A percentile compares a stretch with the other conserved stretches of the same genome.
These are phyloP conservation scores for Dentipellis sp. DNA, from an alignment of 768 basidiomycete species.

Conservation along the genomic window DNA sequence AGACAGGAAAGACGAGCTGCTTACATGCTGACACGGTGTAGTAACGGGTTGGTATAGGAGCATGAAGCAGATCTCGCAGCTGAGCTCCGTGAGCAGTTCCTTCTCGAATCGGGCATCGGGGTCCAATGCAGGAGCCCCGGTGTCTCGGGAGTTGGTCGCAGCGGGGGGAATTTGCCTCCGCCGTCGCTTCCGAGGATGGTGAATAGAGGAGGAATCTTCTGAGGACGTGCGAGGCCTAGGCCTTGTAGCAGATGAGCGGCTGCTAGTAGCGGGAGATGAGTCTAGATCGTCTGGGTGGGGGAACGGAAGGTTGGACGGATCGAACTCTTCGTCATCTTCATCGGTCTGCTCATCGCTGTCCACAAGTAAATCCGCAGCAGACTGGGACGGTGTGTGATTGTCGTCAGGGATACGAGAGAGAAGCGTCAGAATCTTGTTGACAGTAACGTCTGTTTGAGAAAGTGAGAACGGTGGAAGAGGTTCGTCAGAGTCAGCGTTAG, in stretches of 20 bases:
- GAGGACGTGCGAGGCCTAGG: conserved; percentile 5
- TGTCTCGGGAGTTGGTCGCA: conserved; percentile 9
- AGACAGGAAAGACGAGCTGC: conserved; percentile 19
- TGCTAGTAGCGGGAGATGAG: conserved; percentile 14
- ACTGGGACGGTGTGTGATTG: too few relatives aligned
- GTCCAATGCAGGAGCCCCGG: conserved; percentile 18
- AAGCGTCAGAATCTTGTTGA: conserved; percentile 40
- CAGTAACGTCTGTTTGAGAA: conserved; percentile 39
- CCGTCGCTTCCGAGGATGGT: conserved; percentile 20
- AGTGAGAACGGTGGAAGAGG: too few relatives aligned
- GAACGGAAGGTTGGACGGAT: conserved; percentile 4
- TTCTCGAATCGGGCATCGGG: conserved; percentile 41
- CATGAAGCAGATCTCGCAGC: conserved; percentile 87
- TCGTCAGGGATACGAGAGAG: neutral
- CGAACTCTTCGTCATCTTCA: neutral
- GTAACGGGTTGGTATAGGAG: conserved; percentile 83
- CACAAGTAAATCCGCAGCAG: neutral
- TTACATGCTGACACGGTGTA: conserved; percentile 90
- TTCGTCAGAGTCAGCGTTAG: conserved; percentile 10
- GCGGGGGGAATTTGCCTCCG: conserved; percentile 20
- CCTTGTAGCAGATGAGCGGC: conserved; percentile 22
- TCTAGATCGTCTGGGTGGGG: neutral
- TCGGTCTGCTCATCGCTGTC: neutral
- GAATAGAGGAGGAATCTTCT: conserved; percentile 13
- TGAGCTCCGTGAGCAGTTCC: conserved; percentile 58